Conservation (phyloP, 163 green algal species). For the Botryococcus braunii region DNA sequence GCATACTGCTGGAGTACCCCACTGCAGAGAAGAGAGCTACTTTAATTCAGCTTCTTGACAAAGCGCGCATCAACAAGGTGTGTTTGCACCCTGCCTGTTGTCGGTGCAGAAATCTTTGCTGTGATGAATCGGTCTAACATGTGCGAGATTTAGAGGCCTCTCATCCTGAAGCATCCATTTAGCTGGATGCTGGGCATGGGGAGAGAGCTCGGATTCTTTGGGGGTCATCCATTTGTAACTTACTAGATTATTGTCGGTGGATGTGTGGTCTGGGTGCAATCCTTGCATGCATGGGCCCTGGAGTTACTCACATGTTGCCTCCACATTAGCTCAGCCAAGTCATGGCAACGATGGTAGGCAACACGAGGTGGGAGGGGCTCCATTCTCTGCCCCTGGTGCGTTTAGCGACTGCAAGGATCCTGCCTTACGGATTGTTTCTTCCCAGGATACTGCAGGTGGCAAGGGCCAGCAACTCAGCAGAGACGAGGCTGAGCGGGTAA, state of each 20-base stretch:
- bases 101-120: neutral
- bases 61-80: constrained; percentile 28
- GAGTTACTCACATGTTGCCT: neutral
- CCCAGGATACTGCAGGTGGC: constrained; percentile 2
- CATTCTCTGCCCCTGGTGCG: neutral
- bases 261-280: too few relatives aligned
- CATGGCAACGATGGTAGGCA: neutral
- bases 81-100: neutral
- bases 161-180: neutral
- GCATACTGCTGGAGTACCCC: constrained; percentile 15
- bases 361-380: neutral
- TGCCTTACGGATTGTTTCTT: neutral
- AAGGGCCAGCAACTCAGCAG: constrained; percentile 21
- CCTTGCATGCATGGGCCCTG: neutral
- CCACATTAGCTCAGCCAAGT: neutral
- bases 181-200: neutral
- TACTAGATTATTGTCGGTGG: too few relatives aligned
- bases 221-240: too few relatives aligned
- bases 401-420: neutral
- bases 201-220: too few relatives aligned
- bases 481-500: constrained; percentile 35
- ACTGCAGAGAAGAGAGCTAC: constrained; percentile 46
- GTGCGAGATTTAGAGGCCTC: neutral
- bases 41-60: constrained; percentile 41
- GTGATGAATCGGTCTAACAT: neutral